Evolutionary conservation across 495 filamentous ascomycete genomes (phyloP).

Genomic region (Neurospora pannonica): DNA sequence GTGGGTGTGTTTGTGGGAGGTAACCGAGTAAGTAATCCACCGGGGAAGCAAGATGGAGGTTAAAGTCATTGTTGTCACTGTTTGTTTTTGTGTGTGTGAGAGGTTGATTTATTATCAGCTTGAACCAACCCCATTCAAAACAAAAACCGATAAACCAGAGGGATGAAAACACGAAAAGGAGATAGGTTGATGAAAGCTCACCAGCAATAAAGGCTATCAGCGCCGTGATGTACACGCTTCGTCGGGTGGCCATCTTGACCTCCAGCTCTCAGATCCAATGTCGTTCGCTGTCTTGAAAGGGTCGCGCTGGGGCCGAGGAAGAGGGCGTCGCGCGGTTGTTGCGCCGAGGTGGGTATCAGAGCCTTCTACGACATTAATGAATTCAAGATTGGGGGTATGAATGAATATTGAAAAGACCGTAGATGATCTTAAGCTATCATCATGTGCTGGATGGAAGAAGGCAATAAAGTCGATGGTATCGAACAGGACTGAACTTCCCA

Average conservation of each 20-base stretch:
- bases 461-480: neutral
- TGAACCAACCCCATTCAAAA: no score
- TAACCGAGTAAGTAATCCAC: conserved; percentile 70
- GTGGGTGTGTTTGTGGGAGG: conserved; percentile 21
- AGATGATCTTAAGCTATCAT: neutral
- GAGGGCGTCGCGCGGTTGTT: no score
- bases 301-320: no score
- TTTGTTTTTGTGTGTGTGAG: neutral
- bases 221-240: neutral
- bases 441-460: neutral
- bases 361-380: neutral
- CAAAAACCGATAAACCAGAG: no score
- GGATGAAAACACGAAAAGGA: no score
- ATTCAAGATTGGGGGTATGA: neutral
- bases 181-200: no score
- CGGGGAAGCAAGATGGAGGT: conserved; percentile 61
- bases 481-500: neutral
- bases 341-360: neutral
- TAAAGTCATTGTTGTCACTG: conserved; percentile 72
- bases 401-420: neutral
- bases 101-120: no score
- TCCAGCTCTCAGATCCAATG: no score
- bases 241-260: neutral
- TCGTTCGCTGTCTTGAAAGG: no score
- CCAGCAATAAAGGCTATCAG: neutral